These are phyloP conservation scores for Mycena sp. DNA, from an alignment of 1,284 basidiomycete genomes.

Conservation along the genomic window DNA sequence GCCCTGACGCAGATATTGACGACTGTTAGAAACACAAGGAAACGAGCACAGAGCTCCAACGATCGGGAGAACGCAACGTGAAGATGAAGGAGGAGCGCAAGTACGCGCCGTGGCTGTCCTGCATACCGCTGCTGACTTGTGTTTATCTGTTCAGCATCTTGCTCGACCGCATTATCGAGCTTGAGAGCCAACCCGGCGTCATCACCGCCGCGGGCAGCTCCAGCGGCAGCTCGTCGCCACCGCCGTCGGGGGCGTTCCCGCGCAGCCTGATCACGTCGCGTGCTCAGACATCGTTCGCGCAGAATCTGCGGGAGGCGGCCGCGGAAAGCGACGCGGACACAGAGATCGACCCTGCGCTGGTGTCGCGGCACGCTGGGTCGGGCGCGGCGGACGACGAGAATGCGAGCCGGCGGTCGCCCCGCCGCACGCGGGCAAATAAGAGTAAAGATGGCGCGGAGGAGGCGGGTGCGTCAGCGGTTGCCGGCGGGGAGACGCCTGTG, in stretches of 20 bases:
- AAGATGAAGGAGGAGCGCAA: constrained; percentile 66
- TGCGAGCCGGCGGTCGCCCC: background rate
- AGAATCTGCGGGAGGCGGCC: constrained; percentile 58
- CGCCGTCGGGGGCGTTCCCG: constrained; percentile 54
- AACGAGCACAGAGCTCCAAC: constrained; percentile 57
- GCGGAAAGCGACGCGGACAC: constrained; percentile 50
- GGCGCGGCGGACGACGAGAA: background rate
- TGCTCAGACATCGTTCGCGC: background rate
- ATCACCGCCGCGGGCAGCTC: background rate
- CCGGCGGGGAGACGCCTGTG: constrained; percentile 32
- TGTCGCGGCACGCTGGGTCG: constrained; percentile 55
- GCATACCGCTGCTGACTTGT: background rate
- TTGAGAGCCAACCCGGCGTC: constrained; percentile 53
- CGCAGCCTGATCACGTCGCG: constrained; percentile 51
- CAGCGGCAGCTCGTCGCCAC: too few relatives aligned
- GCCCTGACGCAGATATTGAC: constrained; percentile 40
- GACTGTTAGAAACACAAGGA: constrained; percentile 64
- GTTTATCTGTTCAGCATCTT: constrained; percentile 50
- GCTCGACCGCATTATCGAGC: constrained; percentile 66
- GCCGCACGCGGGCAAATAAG: constrained; percentile 37
- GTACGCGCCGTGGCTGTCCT: constrained; percentile 49
- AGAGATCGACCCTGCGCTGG: constrained; percentile 53
- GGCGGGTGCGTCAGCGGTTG: constrained; percentile 41
- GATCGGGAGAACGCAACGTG: constrained; percentile 66
- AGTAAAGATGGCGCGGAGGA: constrained; percentile 55